A percentile compares a stretch with the other conserved stretches of the same genome.
Evolutionary conservation across 1,284 basidiomycete species (phyloP).

Genomic region (Ustilago hordei): DNA sequence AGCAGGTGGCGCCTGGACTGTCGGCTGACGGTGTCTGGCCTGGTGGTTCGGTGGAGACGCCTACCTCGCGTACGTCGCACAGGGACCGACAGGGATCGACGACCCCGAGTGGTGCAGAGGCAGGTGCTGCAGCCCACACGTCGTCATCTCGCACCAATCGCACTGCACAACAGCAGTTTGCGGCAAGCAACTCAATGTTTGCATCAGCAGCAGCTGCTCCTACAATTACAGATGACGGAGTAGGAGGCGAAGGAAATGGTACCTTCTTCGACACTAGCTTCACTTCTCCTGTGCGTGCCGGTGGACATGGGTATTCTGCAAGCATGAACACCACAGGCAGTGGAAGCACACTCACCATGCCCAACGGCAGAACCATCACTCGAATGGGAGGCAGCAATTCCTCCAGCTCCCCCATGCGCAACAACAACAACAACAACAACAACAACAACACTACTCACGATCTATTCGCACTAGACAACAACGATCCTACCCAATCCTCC

Average conservation of each 20-base stretch:
- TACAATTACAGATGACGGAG: slow-evolving; percentile 2
- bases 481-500: not conserved
- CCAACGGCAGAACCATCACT: slow-evolving; percentile 32
- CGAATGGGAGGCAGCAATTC: slow-evolving; percentile 11
- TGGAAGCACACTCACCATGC: slow-evolving; percentile 38
- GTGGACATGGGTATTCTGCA: slow-evolving; percentile 4
- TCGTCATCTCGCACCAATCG: not conserved
- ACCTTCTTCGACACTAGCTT: slow-evolving; percentile 44
- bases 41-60: not conserved
- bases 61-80: slow-evolving; percentile 11
- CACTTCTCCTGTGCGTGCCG: slow-evolving; percentile 33
- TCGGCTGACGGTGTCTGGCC: slow-evolving; percentile 8
- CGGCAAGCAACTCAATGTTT: slow-evolving; percentile 13
- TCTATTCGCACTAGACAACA: not conserved
- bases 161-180: slow-evolving; percentile 13
- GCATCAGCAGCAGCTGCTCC: slow-evolving; percentile 1
- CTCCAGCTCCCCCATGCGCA: slow-evolving; percentile 10
- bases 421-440: no score
- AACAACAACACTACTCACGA: not conserved
- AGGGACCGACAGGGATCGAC: slow-evolving; percentile 12
- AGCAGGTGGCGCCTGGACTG: not conserved
- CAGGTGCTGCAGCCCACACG: not conserved
- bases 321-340: slow-evolving; percentile 1
- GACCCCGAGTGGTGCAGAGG: slow-evolving; percentile 11
- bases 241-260: slow-evolving; percentile 10